Conservation (phyloP, 2,329 filamentous ascomycete species). For the Phaeoacremonium minimum region DNA sequence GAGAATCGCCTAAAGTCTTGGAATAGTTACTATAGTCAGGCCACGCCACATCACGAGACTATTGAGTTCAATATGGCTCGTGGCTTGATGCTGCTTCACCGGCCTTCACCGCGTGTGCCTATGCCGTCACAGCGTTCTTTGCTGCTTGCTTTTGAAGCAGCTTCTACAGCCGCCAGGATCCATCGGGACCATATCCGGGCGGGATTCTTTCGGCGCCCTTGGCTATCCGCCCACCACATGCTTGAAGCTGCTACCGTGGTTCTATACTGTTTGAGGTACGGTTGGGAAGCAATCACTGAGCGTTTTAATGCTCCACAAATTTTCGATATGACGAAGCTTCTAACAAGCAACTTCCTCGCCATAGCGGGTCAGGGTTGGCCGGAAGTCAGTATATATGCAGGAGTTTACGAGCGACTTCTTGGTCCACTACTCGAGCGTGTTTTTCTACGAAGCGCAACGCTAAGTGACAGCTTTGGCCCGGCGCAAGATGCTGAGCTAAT, state of each 20-base stretch:
- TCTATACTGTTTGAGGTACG: constrained; percentile 23
- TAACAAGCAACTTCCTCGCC: constrained; percentile 22
- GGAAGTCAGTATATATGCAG: constrained; percentile 21
- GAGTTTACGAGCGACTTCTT: constrained; percentile 12
- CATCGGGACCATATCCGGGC: constrained; percentile 7
- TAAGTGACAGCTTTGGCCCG: constrained; percentile 6
- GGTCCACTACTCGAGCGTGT: constrained; percentile 23
- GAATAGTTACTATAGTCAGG: constrained; percentile 1
- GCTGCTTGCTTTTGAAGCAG: constrained; percentile 9
- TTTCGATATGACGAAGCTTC: constrained; percentile 24
- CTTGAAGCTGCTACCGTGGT: constrained; percentile 14
- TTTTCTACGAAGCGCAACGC: constrained; percentile 9
- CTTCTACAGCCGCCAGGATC: constrained; percentile 9
- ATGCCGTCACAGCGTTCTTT: not conserved
- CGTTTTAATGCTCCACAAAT: constrained; percentile 19
- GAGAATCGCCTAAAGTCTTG: constrained; percentile 5
- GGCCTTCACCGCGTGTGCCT: not conserved
- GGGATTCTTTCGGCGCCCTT: constrained; percentile 10
- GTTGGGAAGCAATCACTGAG: constrained; percentile 19
- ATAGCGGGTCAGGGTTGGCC: constrained; percentile 24
- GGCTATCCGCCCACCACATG: constrained; percentile 11
- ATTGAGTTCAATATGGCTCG: not conserved
- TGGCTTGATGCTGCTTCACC: not conserved
- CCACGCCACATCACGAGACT: not conserved
- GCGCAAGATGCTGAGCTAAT: constrained; percentile 12